Conservation (phyloP, 805 yeast species). For the Kluyveromyces siamensis region DNA sequence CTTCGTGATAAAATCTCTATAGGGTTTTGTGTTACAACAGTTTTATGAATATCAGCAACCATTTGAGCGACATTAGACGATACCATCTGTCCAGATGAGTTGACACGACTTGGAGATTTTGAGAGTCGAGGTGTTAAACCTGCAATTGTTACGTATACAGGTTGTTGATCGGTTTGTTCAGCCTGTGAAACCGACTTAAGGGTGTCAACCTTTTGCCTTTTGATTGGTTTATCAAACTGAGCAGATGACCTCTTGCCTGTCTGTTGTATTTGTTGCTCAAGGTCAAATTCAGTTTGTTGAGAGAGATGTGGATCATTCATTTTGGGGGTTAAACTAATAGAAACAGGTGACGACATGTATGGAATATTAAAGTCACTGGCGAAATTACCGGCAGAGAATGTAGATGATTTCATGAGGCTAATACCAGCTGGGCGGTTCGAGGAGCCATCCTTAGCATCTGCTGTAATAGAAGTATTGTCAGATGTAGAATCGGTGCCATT, state of each 20-base stretch:
- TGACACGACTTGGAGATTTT: constrained; percentile 32
- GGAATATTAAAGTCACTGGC: constrained; percentile 40
- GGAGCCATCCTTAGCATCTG: constrained; percentile 11
- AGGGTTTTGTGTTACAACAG: constrained; percentile 23
- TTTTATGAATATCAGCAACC: constrained; percentile 55
- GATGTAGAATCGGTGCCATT: not conserved
- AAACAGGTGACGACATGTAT: constrained; percentile 68
- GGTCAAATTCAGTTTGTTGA: not conserved
- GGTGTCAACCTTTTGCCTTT: not conserved
- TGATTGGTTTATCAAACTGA: not conserved
- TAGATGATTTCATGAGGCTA: not conserved
- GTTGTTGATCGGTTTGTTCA: not conserved
- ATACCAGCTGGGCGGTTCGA: constrained; percentile 7
- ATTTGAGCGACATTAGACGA: constrained; percentile 63
- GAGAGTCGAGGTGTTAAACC: constrained; percentile 78
- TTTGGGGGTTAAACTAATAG: constrained; percentile 40
- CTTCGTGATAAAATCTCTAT: constrained; percentile 8
- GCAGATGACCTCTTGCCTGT: not conserved
- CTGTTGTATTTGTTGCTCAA: not conserved
- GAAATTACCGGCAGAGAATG: constrained; percentile 5
- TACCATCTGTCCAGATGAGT: constrained; percentile 7
- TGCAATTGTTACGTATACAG: constrained; percentile 53
- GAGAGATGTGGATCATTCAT: not conserved
- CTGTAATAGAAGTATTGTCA: constrained; percentile 5
- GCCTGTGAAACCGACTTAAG: not conserved